Conservation (phyloP, 768 basidiomycete species). For the Mycena albidolilacea region DNA sequence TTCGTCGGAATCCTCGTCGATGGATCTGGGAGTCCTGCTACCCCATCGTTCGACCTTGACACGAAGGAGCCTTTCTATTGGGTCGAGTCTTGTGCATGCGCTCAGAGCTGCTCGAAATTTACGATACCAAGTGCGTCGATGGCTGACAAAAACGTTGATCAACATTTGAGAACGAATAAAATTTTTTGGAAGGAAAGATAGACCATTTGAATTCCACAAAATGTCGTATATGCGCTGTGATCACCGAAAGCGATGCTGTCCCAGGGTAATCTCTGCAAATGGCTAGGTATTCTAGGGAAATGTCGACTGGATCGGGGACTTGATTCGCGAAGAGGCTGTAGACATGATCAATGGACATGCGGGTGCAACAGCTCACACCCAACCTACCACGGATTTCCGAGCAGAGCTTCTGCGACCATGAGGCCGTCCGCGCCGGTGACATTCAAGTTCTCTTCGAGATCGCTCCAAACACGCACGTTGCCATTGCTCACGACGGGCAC, state of each 20-base stretch:
- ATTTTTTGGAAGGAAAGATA: conserved; percentile 26
- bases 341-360: conserved; percentile 11
- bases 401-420: conserved; percentile 85
- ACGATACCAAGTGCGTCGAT: conserved; percentile 68
- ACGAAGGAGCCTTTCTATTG: conserved; percentile 48
- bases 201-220: conserved; percentile 80
- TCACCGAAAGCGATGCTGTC: conserved; percentile 62
- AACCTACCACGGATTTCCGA: conserved; percentile 79
- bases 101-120: conserved; percentile 67
- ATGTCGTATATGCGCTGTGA: conserved; percentile 77
- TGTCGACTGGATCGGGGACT: conserved; percentile 73
- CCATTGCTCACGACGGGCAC: conserved; percentile 85
- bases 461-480: conserved; percentile 75
- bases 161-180: conserved; percentile 15
- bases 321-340: conserved; percentile 70
- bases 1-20: conserved; percentile 42
- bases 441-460: conserved; percentile 67
- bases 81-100: conserved; percentile 59
- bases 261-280: conserved; percentile 68
- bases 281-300: conserved; percentile 79
- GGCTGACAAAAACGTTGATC: conserved; percentile 46
- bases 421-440: conserved; percentile 78
- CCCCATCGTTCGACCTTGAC: conserved; percentile 66
- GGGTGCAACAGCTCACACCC: conserved; percentile 35
- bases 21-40: conserved; percentile 50